Evolutionary conservation across 2,329 filamentous ascomycete species (phyloP), one percentile per base, ranked within the genome.

Genomic region (Talaromyces sp.): DNA sequence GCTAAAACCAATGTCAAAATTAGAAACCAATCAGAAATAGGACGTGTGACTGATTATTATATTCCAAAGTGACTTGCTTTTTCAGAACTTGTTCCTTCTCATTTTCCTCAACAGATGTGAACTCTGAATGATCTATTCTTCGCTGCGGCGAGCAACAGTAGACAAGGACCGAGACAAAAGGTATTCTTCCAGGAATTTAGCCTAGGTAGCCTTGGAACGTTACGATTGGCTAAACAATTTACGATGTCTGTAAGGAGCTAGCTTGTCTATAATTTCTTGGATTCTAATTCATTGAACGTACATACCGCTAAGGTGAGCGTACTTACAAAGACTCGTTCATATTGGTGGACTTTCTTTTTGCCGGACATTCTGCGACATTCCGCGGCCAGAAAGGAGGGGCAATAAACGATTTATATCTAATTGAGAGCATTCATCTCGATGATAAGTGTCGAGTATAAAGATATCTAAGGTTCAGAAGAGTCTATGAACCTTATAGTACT

Each of bases 311-410:
- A 54, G 9, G 24, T 14, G 50, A 54, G 50, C n/a, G 50, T 7
- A 31, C 16, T 19, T 19, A 2, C 37, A 33, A 45, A 22, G 19
- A 9, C 45, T 27, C 41, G 13, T 59, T 59, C 24, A 48, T 61
- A 61, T 61, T 61, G 59, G 59, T 61, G 59, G 59, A 50, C n/a
- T 50, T 61, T 48, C 45, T 50, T 61, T 60, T 61, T 39, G 43
- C 59, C 59, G 59, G 45, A 27, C 43, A 61, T 24, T 9, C 31
- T 24, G 43, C 59, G 45, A 50, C 59, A 35, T 61, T 61, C 59
- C 59, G 59, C 59, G 16, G 16, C 24, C 5, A 60, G 6, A 27
- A 19, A 54, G n/a, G 27, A 19, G n/a, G n/a, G 27, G 16, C 3
- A 35, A 33, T n/a, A 33, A 52, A 19, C 5, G 16, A 16, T 35